Base-by-base conservation (phyloP, 1,284 basidiomycete species). In the Ustilago loliicola region DNA sequence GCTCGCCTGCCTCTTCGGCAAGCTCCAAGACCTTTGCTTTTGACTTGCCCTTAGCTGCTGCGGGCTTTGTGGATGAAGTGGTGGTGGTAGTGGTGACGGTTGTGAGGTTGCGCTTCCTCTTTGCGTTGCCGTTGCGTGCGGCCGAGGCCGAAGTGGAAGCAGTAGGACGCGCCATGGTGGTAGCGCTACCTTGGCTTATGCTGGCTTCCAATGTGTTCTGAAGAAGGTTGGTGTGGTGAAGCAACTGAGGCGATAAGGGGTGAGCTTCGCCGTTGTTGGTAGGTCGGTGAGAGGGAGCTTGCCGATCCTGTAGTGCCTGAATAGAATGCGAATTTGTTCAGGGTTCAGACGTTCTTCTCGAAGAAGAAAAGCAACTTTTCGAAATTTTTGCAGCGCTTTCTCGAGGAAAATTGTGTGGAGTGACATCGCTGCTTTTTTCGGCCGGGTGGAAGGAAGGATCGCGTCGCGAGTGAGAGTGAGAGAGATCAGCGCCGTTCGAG, bases 91-190 rank as follows among this genome's bases (percentile, higher is more conserved):
- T 32, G 30, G 52, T 40, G 19, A 69, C 9, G 1, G 55, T 15
- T 17, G 72, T 56, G n/a, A 59, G 42, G 34, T 69, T 61, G 50
- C 75, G 66, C 61, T 77, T 77, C 53, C 75, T 63, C 64, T 77
- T 77, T 55, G 70, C 27, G n/a, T 57, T 30, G 66, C 71, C 71
- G 42, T 65, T 73, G 57, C 65, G 56, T 38, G 75, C 66, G 30
- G 74, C 38, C 7, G 66, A 54, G 11, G 69, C 69, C 52, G 74
- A 56, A 19, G 66, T 57, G 51, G 74, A 63, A 40, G 71, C 53
- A 19, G 65, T 64, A 21, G 65, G 58, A n/a, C 65, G 57, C 50
- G 53, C 71, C 72, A 74, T 74, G n/a, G 7, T 56, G 4, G 27
- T 10, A 52, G 50, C 59, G 48, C 59, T 61, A 8, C 59, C 56